Percentiles rank a stretch among this genome's conserved stretches.
Evolutionary conservation across 1,284 basidiomycete genomes (phyloP).

Genomic region (Apiotrichum veenhuisii): DNA sequence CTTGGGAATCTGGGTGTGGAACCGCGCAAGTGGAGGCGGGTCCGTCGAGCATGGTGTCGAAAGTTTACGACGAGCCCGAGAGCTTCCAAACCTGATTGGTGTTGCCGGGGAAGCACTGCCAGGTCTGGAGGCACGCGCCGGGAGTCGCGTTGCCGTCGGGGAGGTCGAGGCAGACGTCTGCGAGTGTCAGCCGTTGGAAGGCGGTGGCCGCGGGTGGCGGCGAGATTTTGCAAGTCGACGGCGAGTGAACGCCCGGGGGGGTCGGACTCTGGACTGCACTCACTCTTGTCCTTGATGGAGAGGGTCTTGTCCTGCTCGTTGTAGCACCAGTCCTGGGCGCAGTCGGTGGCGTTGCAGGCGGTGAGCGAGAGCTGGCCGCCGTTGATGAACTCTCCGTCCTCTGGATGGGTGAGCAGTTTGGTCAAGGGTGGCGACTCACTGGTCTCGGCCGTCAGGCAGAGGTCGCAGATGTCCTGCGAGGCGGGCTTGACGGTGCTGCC

Average conservation of each 20-base stretch:
- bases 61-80: neutral
- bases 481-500: neutral
- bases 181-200: neutral
- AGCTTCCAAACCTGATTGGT: neutral
- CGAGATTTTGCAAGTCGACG: no score
- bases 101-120: neutral
- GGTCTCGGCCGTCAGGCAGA: neutral
- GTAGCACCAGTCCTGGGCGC: neutral
- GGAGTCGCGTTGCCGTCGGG: neutral
- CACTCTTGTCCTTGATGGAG: neutral
- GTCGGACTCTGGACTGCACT: no score
- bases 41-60: no score
- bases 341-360: neutral
- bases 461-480: neutral
- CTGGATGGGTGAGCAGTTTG: neutral
- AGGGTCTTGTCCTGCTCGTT: neutral
- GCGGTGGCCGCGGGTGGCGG: no score
- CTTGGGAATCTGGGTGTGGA: neutral
- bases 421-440: neutral
- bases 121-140: neutral
- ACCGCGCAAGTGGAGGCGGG: neutral
- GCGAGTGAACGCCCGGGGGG: no score
- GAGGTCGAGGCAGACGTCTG: neutral
- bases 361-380: neutral
- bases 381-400: neutral